Evolutionary conservation across 2,329 filamentous ascomycete genomes (phyloP), one percentile per base, ranked within the genome.

Genomic region (Rutstroemia sp.): DNA sequence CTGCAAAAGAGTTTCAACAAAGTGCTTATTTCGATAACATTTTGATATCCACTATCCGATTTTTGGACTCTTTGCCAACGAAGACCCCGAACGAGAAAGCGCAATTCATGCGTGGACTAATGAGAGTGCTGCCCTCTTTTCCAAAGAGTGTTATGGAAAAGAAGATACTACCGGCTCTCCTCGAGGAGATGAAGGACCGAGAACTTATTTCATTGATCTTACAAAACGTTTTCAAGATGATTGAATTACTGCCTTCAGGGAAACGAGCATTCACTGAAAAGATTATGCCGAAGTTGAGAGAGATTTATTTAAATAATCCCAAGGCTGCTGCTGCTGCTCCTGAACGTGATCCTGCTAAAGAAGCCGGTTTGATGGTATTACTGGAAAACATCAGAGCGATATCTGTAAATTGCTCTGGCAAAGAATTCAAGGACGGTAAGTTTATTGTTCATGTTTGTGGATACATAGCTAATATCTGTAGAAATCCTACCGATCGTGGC

Each of bases 1-100:
- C 85, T 25, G 91, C 92, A 4, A 84, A 82, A 54, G 92, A 96
- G 65, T 97, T 99, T 64, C 94, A 99, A 68, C 84, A 96, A 70
- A 95, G 91, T 67, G 86, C 89, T 63, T 99, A 95, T 69, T 99
- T 99, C 69, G 91, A 99, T 72, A 99, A 97, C 67, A 89, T 97
- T 47, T 78, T 99, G 4, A 90, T 99, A 21, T 96, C 92, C 0
- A 96, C 94, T 0, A 96, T 99, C 60, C 88, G 94, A 12, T 99
- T 99, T 68, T 76, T 99, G 25, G 94, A 99, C 65, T 82, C 86
- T 0, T 83, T 99, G 58, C 92, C 94, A 0, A 89, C 89, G 36
- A 99, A 99, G 74, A 96, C 91, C 1, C 80, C 89, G 0, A 88
- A 83, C 60, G 94, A 99, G 68, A 99, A 99, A 70, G 80, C 87